phyloP scores from a whole-genome alignment of 1,284 basidiomycete genomes.

The Neolentinus lepideus region DNA sequence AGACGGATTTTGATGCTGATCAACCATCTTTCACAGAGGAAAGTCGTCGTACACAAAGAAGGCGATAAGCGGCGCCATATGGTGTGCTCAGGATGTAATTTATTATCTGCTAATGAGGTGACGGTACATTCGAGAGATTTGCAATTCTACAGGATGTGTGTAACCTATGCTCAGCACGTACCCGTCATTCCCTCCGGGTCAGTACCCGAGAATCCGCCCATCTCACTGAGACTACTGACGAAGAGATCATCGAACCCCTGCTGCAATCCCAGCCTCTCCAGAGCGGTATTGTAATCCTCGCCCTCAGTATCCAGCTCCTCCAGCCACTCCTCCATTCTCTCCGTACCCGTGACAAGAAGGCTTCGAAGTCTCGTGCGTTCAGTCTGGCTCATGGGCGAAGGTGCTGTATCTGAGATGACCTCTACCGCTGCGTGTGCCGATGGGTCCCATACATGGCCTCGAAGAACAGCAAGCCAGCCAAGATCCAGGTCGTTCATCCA shows the following conservation, averaged over 20 bases:
- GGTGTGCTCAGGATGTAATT: neutral
- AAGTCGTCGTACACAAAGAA: constrained; percentile 34
- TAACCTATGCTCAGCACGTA: constrained; percentile 15
- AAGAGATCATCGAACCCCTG: constrained; percentile 59
- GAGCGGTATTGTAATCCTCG: constrained; percentile 19
- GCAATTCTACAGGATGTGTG: neutral
- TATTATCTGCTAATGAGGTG: neutral
- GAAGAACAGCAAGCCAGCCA: constrained; percentile 61
- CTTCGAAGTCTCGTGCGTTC: constrained; percentile 61
- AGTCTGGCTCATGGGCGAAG: constrained; percentile 46
- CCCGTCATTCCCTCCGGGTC: constrained; percentile 20
- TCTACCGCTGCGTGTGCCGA: constrained; percentile 37
- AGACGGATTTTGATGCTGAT: neutral
- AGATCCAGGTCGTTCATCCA: constrained; percentile 66
- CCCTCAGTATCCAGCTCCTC: constrained; percentile 21
- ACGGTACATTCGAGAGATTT: neutral
- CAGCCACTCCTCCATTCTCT: constrained; percentile 64
- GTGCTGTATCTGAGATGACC: constrained; percentile 25
- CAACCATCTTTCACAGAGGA: constrained; percentile 25
- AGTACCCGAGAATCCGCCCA: constrained; percentile 32
- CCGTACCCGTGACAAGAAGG: constrained; percentile 49
- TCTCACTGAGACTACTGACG: constrained; percentile 44
- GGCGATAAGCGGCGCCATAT: constrained; percentile 18
- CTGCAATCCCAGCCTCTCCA: constrained; percentile 46
- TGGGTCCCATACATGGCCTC: constrained; percentile 57